A percentile compares a stretch with the other conserved stretches of the same genome.
These are phyloP conservation scores for Pulchroboletus neoregius DNA, from an alignment of 1,284 basidiomycete species.

Conservation along the genomic window DNA sequence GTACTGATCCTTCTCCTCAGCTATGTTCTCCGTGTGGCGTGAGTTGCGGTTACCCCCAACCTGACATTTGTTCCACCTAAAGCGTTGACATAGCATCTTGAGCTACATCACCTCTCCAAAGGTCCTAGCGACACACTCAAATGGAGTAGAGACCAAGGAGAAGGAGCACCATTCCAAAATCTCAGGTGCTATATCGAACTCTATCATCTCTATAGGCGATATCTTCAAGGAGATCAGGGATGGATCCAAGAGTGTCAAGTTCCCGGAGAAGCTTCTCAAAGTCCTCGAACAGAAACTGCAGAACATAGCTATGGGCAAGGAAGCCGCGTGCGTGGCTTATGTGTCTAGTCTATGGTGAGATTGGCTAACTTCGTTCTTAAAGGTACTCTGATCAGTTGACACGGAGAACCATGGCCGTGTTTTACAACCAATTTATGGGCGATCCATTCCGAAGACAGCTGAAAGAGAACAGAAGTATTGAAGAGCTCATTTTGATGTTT, in stretches of 20 bases:
- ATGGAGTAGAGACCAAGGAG: constrained; percentile 48
- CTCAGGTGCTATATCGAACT: constrained; percentile 67
- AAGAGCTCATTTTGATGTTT: constrained; percentile 95
- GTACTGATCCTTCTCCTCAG: constrained; percentile 36
- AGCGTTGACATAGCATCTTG: constrained; percentile 47
- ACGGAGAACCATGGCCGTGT: constrained; percentile 83
- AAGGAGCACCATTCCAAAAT: constrained; percentile 58
- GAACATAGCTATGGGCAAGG: constrained; percentile 88
- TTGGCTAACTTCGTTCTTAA: constrained; percentile 9
- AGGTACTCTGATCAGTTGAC: constrained; percentile 87
- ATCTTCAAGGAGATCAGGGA: constrained; percentile 74
- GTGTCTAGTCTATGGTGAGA: background rate
- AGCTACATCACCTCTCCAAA: constrained; percentile 69
- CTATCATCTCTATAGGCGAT: constrained; percentile 74
- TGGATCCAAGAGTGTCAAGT: constrained; percentile 80
- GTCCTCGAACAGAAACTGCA: constrained; percentile 83
- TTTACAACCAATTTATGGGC: constrained; percentile 86
- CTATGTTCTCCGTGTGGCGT: constrained; percentile 77
- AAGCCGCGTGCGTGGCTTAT: constrained; percentile 62
- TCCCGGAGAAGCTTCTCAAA: constrained; percentile 89
- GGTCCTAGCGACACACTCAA: constrained; percentile 37
- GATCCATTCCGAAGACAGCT: constrained; percentile 83
- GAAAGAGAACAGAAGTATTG: constrained; percentile 95
- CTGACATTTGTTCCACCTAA: constrained; percentile 13
- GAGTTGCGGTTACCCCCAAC: constrained; percentile 32